Evolutionary conservation across 306 rosid species (phyloP).

Genomic region (Heteromeles arbutifolia): DNA sequence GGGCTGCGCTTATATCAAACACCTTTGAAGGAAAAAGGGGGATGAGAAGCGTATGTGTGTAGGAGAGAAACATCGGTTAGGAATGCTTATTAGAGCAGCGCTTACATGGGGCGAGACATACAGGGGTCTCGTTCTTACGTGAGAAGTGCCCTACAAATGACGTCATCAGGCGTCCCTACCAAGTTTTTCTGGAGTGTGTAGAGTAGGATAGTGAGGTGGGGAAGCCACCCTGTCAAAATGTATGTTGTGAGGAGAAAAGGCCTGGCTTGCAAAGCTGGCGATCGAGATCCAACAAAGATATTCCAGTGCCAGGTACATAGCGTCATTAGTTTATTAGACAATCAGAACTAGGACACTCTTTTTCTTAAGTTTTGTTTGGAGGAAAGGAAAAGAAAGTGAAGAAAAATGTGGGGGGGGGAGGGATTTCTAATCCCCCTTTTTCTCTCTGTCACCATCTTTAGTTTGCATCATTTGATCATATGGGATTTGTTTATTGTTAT

Average conservation of each 20-base stretch:
- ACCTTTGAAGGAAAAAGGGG: constrained; percentile 37
- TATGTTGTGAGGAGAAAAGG: constrained; percentile 34
- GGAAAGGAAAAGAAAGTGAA: constrained; percentile 16
- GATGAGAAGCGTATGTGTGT: constrained; percentile 43
- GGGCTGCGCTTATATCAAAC: constrained; percentile 50
- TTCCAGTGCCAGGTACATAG: constrained; percentile 69
- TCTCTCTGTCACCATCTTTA: neutral
- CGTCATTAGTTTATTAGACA: constrained; percentile 41
- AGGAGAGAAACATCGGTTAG: neutral
- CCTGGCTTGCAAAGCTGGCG: constrained; percentile 75
- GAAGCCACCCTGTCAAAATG: constrained; percentile 50
- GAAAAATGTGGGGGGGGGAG: constrained; percentile 2
- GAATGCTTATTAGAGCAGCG: too few species aligned
- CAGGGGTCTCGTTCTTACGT: too few species aligned
- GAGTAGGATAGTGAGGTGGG: constrained; percentile 35
- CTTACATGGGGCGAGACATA: too few species aligned
- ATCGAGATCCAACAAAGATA: constrained; percentile 35
- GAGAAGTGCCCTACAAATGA: neutral
- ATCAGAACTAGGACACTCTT: constrained; percentile 31
- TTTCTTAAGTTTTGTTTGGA: constrained; percentile 15
- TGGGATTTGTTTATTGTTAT: constrained; percentile 59
- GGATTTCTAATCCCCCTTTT: constrained; percentile 52
- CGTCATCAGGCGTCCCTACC: neutral
- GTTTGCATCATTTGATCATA: constrained; percentile 30
- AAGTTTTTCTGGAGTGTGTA: neutral